Evolutionary conservation across 2,329 filamentous ascomycete genomes (phyloP), one percentile per base, ranked within the genome.

Genomic region (Fusarium nisikadoi): DNA sequence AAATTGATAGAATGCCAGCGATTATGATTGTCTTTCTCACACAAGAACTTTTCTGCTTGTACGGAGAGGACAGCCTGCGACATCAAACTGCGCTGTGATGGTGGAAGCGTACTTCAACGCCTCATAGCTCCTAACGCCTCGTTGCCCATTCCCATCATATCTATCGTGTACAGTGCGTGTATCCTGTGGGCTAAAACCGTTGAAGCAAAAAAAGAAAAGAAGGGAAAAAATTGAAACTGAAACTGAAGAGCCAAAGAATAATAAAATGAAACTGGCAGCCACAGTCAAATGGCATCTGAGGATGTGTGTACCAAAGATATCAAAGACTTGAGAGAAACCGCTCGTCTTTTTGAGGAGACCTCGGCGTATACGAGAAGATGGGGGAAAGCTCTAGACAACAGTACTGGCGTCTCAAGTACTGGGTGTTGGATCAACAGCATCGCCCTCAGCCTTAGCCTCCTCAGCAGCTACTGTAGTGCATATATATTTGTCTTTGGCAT

Each of bases 81-180:
- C 25, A 49, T 53, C 62, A 23, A 45, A 36, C 45, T 43, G 42
- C 27, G 43, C 47, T 55, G 19, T 41, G 46, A 57, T 43, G n/a
- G 33, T 36, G 39, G 39, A 49, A 49, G 39, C 45, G 46, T 55
- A 43, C 58, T 45, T 61, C 66, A 31, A 61, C 45, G 43, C 54
- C 35, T 54, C 38, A 50, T 43, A 64, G 45, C 63, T 29, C 71
- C 71, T 36, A 72, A 74, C 74, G 60, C 74, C 74, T 13, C 36
- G 49, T 75, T 50, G n/a, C 33, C 50, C 42, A 27, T 42, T 52
- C 59, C 56, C 58, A 46, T 65, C 62, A 64, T 66, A 65, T 76
- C 61, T 66, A 72, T 66, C 72, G 62, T 68, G 53, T 74, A 70
- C 68, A 72, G 29, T 46, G 53, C 33, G 41, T 71, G 53, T 73